Evolutionary conservation across 257 asterid species (phyloP).

Genomic region (Solanum sejunctum): DNA sequence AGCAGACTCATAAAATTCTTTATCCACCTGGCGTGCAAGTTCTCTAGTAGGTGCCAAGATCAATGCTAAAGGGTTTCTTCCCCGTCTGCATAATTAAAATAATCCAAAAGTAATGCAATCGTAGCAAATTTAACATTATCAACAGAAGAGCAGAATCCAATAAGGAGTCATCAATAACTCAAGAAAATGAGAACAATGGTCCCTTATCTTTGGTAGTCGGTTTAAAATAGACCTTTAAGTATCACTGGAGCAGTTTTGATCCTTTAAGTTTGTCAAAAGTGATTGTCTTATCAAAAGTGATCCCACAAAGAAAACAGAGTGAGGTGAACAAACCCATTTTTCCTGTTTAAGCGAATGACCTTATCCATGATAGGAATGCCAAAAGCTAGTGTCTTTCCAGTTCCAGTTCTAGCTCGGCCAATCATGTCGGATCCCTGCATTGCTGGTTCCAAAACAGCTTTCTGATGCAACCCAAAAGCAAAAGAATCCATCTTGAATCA

Average conservation of each 20-base stretch:
- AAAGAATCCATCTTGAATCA: slow-evolving; percentile 80
- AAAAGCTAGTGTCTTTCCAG: slow-evolving; percentile 94
- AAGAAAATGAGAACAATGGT: background rate
- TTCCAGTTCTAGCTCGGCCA: slow-evolving; percentile 93
- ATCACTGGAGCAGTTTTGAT: background rate
- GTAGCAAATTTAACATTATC: background rate
- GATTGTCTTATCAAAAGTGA: background rate
- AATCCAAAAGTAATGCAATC: background rate
- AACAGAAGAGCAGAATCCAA: background rate
- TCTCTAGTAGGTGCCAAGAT: slow-evolving; percentile 92
- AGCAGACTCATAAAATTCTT: slow-evolving; percentile 77
- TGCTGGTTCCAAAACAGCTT: slow-evolving; percentile 90
- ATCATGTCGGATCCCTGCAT: slow-evolving; percentile 93
- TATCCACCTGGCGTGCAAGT: slow-evolving; percentile 88
- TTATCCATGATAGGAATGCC: slow-evolving; percentile 90
- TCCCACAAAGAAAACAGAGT: background rate
- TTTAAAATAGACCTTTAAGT: background rate
- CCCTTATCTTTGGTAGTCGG: background rate
- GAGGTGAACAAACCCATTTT: slow-evolving; percentile 53
- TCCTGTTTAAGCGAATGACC: slow-evolving; percentile 51
- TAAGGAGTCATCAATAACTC: background rate
- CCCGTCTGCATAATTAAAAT: slow-evolving; percentile 37
- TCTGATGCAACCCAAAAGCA: slow-evolving; percentile 44
- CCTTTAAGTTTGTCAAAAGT: background rate
- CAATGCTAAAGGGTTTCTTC: slow-evolving; percentile 71